phyloP scores from a whole-genome alignment of 306 rosid species.

The Glycine latifolia region DNA sequence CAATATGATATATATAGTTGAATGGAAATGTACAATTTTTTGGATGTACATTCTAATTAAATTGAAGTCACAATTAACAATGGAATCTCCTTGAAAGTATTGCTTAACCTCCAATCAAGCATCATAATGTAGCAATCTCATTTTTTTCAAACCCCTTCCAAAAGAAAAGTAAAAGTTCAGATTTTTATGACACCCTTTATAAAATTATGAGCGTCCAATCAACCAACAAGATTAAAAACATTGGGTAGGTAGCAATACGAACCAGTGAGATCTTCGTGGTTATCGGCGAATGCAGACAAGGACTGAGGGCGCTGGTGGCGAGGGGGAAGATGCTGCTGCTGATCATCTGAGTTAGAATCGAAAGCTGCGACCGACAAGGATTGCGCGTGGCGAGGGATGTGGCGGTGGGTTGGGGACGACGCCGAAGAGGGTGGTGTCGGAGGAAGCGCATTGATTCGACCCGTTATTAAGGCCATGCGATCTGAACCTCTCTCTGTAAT shows the following conservation, averaged over 20 bases:
- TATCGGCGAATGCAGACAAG: constrained; percentile 41
- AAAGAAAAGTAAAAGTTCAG: background rate
- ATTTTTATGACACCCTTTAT: background rate
- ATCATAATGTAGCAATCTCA: background rate
- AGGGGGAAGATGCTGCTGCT: background rate
- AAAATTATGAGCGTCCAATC: background rate
- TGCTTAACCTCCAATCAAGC: background rate
- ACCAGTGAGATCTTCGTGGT: background rate
- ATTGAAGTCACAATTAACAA: background rate
- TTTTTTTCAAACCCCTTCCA: too few relatives aligned
- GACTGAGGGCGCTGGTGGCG: constrained; percentile 48
- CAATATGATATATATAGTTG: too few relatives aligned
- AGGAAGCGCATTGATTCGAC: constrained; percentile 57
- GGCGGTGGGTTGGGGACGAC: background rate
- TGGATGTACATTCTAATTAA: background rate
- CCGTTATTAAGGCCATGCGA: constrained; percentile 76
- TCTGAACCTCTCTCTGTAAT: constrained; percentile 66
- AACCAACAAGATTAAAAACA: background rate
- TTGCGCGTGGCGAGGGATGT: constrained; percentile 21
- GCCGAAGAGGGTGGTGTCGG: constrained; percentile 23
- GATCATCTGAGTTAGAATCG: background rate
- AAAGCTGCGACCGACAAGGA: constrained; percentile 13
- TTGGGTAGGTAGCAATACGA: background rate
- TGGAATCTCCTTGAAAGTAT: background rate
- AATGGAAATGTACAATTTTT: too few relatives aligned